Evolutionary conservation across 306 rosid genomes (phyloP).

Genomic region (Acacia acuminata): DNA sequence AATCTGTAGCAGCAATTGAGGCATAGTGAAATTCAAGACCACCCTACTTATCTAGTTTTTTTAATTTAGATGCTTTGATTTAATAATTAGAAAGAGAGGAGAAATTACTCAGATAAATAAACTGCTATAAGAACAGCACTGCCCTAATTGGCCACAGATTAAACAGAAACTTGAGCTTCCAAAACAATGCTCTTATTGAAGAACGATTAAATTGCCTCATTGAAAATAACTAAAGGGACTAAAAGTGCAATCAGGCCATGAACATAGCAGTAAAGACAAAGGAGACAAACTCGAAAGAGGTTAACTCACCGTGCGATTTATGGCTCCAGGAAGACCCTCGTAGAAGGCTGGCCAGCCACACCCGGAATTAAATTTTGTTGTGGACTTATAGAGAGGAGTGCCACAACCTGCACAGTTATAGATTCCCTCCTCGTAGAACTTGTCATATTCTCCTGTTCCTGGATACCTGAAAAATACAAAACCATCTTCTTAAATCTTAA

Average conservation of each 20-base stretch:
- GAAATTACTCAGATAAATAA: neutral
- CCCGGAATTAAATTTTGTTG: constrained; percentile 73
- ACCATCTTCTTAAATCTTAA: constrained; percentile 8
- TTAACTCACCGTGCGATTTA: constrained; percentile 51
- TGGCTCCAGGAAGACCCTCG: constrained; percentile 86
- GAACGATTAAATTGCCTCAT: neutral
- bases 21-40: neutral
- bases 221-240: neutral
- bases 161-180: neutral
- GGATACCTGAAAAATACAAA: constrained; percentile 55
- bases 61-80: neutral
- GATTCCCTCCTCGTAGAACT: constrained; percentile 70
- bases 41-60: neutral
- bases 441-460: constrained; percentile 75
- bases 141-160: neutral
- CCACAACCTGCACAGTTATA: constrained; percentile 69
- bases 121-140: neutral
- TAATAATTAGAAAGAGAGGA: neutral
- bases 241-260: neutral
- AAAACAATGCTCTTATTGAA: neutral
- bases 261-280: neutral
- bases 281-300: neutral
- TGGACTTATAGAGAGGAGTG: constrained; percentile 47
- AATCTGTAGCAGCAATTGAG: neutral
- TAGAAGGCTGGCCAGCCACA: constrained; percentile 93